Percentiles rank a stretch among this genome's conserved stretches.
Evolutionary conservation across 129 eudicot genomes (phyloP).

Genomic region (Artemisia argyi): DNA sequence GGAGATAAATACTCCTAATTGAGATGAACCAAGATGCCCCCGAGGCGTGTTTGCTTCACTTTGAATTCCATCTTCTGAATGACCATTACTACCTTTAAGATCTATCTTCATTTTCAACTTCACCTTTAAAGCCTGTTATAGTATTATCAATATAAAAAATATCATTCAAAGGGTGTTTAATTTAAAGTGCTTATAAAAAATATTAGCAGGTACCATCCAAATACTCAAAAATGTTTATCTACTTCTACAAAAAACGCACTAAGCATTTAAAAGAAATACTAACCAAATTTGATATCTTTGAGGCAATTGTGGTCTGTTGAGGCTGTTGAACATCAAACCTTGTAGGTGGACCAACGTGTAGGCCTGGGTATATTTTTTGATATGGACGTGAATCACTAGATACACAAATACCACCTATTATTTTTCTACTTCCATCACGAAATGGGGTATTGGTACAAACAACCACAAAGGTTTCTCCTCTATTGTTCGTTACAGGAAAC

Average conservation of each 20-base stretch:
- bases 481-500: conserved; percentile 67
- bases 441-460: conserved; percentile 65
- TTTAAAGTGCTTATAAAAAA: no score
- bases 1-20: conserved; percentile 48
- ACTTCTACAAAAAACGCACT: not conserved
- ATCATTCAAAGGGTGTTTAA: not conserved
- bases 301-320: conserved; percentile 71
- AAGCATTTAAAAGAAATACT: conserved; percentile 24
- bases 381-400: conserved; percentile 68
- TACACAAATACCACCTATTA: conserved; percentile 73
- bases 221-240: not conserved
- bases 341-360: conserved; percentile 40
- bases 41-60: conserved; percentile 70
- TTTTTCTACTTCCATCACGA: conserved; percentile 63
- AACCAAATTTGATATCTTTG: conserved; percentile 84
- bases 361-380: conserved; percentile 37
- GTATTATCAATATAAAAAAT: conserved; percentile 21
- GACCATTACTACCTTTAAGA: conserved; percentile 56
- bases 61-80: conserved; percentile 52
- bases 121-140: conserved; percentile 62
- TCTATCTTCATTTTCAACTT: conserved; percentile 57
- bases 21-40: conserved; percentile 44
- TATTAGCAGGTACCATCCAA: not conserved
- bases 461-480: conserved; percentile 54
- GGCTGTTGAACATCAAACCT: conserved; percentile 83